phyloP scores from a whole-genome alignment of 345 rosid species.

The Combretum micranthum region DNA sequence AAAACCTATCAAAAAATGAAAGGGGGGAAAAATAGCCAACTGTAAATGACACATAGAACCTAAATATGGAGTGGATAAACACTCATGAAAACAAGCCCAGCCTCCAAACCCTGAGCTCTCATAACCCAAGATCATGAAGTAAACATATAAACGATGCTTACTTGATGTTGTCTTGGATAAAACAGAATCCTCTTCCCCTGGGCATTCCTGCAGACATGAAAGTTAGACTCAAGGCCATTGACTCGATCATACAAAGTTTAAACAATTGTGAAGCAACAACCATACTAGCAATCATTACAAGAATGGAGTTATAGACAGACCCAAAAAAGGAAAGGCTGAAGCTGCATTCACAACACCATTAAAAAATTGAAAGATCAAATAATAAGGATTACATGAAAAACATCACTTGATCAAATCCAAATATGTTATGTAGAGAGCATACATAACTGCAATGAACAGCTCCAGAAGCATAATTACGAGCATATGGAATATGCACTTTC shows the following conservation, averaged over 20 bases:
- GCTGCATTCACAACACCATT: neutral
- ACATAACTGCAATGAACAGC: too few relatives aligned
- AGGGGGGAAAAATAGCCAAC: neutral
- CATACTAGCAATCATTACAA: constrained; percentile 1
- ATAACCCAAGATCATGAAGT: neutral
- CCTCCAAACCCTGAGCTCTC: too few relatives aligned
- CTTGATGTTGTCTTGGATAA: constrained; percentile 71
- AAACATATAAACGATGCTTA: constrained; percentile 25
- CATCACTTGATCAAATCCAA: neutral
- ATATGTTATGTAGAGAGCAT: too few relatives aligned
- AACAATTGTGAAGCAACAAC: neutral
- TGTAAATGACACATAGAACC: too few relatives aligned
- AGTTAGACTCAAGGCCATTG: constrained; percentile 13
- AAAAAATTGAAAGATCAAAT: neutral
- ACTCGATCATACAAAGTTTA: constrained; percentile 8
- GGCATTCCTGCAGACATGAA: constrained; percentile 42
- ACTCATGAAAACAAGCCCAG: too few relatives aligned
- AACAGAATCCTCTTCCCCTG: constrained; percentile 66
- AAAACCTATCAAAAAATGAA: constrained; percentile 41
- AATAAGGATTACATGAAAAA: neutral
- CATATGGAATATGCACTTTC: too few relatives aligned
- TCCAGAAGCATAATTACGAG: too few relatives aligned
- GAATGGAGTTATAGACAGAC: neutral
- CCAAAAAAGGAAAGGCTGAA: neutral
- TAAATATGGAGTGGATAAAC: too few relatives aligned